These are phyloP conservation scores for Paradendryphiella salina DNA, from an alignment of 2,329 filamentous ascomycete species.

Conservation along the genomic window DNA sequence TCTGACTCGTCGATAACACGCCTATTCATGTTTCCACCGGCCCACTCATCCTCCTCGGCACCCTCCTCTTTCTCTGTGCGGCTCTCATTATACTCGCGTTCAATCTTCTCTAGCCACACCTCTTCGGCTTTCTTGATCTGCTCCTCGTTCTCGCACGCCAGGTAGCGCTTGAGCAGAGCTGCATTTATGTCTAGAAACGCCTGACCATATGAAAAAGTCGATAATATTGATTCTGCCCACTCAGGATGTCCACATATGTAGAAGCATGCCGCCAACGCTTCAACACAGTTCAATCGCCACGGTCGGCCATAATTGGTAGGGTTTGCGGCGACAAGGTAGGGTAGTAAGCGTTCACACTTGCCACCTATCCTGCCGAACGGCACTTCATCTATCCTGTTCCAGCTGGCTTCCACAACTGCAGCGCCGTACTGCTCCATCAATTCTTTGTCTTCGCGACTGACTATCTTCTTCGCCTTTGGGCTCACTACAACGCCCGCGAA, in stretches of 20 bases:
- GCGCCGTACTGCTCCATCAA: constrained; percentile 87
- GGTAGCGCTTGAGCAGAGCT: constrained; percentile 79
- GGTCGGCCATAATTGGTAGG: constrained; percentile 96
- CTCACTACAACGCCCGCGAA: constrained; percentile 91
- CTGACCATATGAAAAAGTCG: constrained; percentile 83
- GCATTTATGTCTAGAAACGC: constrained; percentile 91
- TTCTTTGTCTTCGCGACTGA: constrained; percentile 81
- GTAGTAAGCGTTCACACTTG: constrained; percentile 80
- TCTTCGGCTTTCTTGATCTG: constrained; percentile 82
- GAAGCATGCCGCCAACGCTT: constrained; percentile 90
- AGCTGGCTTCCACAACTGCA: constrained; percentile 95
- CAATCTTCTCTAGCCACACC: constrained; percentile 85
- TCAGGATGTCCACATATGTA: constrained; percentile 88
- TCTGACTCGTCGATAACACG: constrained; percentile 51
- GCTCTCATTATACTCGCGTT: constrained; percentile 84
- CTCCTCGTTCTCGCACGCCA: constrained; percentile 77
- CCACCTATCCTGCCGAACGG: constrained; percentile 91
- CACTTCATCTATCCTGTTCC: constrained; percentile 89
- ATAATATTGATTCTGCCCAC: constrained; percentile 83
- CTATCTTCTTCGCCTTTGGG: constrained; percentile 84
- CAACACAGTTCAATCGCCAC: constrained; percentile 92
- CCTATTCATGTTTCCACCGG: constrained; percentile 84
- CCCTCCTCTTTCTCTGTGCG: constrained; percentile 65
- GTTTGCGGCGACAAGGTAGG: constrained; percentile 95
- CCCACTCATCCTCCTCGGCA: constrained; percentile 75